Evolutionary conservation across 345 rosid species (phyloP).

Genomic region (Camelina laxa): DNA sequence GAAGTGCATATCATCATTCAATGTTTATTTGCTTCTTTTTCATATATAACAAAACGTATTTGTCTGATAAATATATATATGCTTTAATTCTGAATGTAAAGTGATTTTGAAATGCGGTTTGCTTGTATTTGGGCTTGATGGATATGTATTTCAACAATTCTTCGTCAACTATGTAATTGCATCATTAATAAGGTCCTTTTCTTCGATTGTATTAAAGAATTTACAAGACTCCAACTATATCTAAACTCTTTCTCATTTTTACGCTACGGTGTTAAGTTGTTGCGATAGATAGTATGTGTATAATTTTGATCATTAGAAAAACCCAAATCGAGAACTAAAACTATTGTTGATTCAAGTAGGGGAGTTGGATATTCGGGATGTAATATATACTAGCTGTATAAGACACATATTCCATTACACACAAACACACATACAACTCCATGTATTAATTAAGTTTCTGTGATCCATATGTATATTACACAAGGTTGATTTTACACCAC

Average conservation of each 20-base stretch:
- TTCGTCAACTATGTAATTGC: background rate
- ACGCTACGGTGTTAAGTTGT: slow-evolving; percentile 3
- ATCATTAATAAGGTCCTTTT: background rate
- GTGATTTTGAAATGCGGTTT: background rate
- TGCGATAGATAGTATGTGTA: slow-evolving; percentile 2
- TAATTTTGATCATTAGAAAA: background rate
- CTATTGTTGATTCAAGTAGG: background rate
- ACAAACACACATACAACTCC: slow-evolving; percentile 27
- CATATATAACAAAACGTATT: background rate
- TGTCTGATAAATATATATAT: background rate
- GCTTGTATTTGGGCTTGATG: slow-evolving; percentile 8
- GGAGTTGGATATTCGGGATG: background rate
- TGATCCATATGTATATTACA: slow-evolving; percentile 32
- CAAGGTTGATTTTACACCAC: slow-evolving; percentile 16
- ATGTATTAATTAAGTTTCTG: background rate
- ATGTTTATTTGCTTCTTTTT: slow-evolving; percentile 36
- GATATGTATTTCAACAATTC: slow-evolving; percentile 6
- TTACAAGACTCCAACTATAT: background rate
- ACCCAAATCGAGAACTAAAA: background rate
- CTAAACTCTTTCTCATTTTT: slow-evolving; percentile 2
- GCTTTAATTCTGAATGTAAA: slow-evolving; percentile 26
- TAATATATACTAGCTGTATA: background rate
- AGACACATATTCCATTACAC: slow-evolving; percentile 30
- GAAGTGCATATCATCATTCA: slow-evolving; percentile 32
- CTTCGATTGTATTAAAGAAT: background rate